Conservation (phyloP, 371 early-diverging fungal species). For the Haplosporangium sp. region DNA sequence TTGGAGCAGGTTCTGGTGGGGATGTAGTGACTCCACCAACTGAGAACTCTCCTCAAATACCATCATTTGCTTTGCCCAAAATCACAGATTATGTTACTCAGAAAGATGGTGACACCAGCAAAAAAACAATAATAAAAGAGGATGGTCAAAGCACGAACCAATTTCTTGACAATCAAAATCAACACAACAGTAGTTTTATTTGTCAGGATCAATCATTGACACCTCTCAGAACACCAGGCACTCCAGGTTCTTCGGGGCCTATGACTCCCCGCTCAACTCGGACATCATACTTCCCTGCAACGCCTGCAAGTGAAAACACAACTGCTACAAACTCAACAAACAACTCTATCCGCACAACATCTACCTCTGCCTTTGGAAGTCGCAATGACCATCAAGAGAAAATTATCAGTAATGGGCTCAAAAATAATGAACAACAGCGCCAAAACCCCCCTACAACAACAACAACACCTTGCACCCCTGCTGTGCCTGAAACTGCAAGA, state of each 20-base stretch:
- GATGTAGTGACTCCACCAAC: constrained; percentile 12
- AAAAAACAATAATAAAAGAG: not conserved
- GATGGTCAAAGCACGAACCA: not conserved
- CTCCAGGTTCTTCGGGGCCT: constrained; percentile 17
- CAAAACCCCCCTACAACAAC: constrained; percentile 2
- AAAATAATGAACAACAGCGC: not conserved
- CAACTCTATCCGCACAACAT: not conserved
- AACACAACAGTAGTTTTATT: not conserved
- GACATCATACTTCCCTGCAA: constrained; percentile 37
- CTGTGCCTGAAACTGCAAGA: constrained; percentile 15
- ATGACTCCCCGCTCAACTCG: constrained; percentile 19
- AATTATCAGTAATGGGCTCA: not conserved
- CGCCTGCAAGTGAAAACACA: constrained; percentile 23
- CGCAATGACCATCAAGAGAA: not conserved
- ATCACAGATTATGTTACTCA: constrained; percentile 3
- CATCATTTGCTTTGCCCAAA: not conserved
- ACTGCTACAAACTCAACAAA: constrained; percentile 8
- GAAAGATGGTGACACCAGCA: not conserved
- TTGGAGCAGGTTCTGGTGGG: constrained; percentile 26
- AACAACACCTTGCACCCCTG: constrained; percentile 5
- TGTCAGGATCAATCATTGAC: constrained; percentile 5
- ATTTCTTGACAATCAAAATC: not conserved
- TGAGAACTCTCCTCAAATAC: not conserved
- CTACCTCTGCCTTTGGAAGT: constrained; percentile 11
- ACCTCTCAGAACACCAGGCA: constrained; percentile 16